Base-by-base conservation (phyloP, 441 rosid genomes). In the Dalechampia spathulata region DNA sequence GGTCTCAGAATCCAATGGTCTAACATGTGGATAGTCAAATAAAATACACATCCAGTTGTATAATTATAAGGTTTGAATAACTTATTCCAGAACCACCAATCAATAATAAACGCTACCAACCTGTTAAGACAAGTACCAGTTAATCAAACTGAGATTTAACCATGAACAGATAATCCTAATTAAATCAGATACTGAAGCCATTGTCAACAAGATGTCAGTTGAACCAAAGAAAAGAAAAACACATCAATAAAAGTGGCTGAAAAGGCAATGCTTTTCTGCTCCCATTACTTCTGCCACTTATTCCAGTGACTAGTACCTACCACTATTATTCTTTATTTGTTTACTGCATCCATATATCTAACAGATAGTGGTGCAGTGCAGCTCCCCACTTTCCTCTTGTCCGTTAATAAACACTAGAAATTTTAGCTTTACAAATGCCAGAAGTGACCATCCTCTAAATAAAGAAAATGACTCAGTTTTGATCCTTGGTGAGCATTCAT, bases 1-100 rank as follows among this genome's bases (percentile, higher is more conserved):
- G 58, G 42, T 61, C 61, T 38, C 53, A 42, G 52, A 64, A 51
- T 63, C 46, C 38, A 28, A 47, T n/a, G n/a, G n/a, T n/a, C n/a
- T n/a, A n/a, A n/a, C n/a, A n/a, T n/a, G n/a, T n/a, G n/a, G n/a
- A n/a, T n/a, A n/a, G n/a, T n/a, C n/a, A n/a, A n/a, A n/a, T n/a
- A n/a, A n/a, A n/a, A n/a, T n/a, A n/a, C n/a, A n/a, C n/a, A n/a
- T n/a, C n/a, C n/a, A n/a, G n/a, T n/a, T n/a, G n/a, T n/a, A n/a
- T n/a, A n/a, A n/a, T n/a, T n/a, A n/a, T n/a, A n/a, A n/a, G n/a
- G n/a, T n/a, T n/a, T n/a, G n/a, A n/a, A n/a, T n/a, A n/a, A n/a
- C n/a, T n/a, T n/a, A n/a, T n/a, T n/a, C n/a, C n/a, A n/a, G n/a
- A n/a, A n/a, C n/a, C n/a, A n/a, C n/a, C n/a, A n/a, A n/a, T n/a